A percentile compares a stretch with the other conserved stretches of the same genome.
These are phyloP conservation scores for Leucosporidium scottii DNA, from an alignment of 768 basidiomycete species.

Conservation along the genomic window DNA sequence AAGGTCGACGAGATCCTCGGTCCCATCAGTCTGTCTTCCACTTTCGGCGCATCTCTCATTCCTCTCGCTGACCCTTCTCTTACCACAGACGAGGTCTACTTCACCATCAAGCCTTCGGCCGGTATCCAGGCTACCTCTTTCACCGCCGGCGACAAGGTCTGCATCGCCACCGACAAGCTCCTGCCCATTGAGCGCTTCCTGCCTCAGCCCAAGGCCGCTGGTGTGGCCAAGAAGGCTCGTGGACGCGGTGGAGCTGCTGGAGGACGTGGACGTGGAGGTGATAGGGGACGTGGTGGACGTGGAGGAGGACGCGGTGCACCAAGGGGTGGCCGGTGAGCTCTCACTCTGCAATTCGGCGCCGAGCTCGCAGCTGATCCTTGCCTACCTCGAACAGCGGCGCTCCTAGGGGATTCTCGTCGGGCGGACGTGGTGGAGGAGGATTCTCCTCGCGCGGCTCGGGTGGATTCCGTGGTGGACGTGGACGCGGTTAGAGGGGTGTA, in stretches of 20 bases:
- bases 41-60: not conserved
- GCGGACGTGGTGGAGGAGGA: slow-evolving; percentile 4
- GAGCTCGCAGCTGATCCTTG: not conserved
- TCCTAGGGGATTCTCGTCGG: slow-evolving; percentile 1
- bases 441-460: slow-evolving; percentile 7
- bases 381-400: not conserved
- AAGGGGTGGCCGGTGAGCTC: not conserved
- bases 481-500: not conserved
- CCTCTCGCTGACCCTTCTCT: not conserved
- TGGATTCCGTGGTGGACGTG: slow-evolving; percentile 6
- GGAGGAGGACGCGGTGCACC: slow-evolving; percentile 42
- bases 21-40: slow-evolving; percentile 62
- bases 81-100: slow-evolving; percentile 67
- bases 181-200: slow-evolving; percentile 93
- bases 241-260: slow-evolving; percentile 46
- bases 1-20: slow-evolving; percentile 99
- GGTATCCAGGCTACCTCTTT: slow-evolving; percentile 94
- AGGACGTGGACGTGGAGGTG: slow-evolving; percentile 43
- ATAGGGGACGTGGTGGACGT: slow-evolving; percentile 16
- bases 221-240: slow-evolving; percentile 26
- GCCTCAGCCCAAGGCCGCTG: slow-evolving; percentile 74
- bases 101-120: slow-evolving; percentile 92
- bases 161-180: slow-evolving; percentile 93
- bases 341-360: not conserved
- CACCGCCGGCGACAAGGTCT: slow-evolving; percentile 96